Percentiles rank a stretch among this genome's conserved stretches.
phyloP scores from a whole-genome alignment of 2,329 filamentous ascomycete species.

The Diaporthe australafricana region DNA sequence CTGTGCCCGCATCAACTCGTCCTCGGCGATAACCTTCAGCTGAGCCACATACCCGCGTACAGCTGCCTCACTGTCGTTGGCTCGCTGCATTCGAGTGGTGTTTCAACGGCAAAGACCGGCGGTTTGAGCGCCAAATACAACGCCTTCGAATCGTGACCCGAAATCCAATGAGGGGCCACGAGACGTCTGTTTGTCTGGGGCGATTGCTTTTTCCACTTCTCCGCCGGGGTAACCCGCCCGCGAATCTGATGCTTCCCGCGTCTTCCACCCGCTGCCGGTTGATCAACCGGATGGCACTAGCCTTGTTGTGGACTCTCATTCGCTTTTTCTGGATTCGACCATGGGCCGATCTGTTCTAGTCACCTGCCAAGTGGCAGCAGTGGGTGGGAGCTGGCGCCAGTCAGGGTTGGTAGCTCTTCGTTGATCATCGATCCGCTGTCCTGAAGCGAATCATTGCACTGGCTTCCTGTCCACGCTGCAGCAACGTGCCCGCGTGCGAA shows the following conservation, averaged over 20 bases:
- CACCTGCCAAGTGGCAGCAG: slow-evolving; percentile 32
- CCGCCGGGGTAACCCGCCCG: slow-evolving; percentile 24
- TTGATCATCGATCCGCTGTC: slow-evolving; percentile 28
- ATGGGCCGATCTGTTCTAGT: slow-evolving; percentile 31
- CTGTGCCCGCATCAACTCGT: slow-evolving; percentile 8
- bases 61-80: slow-evolving; percentile 15
- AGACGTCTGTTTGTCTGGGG: slow-evolving; percentile 1
- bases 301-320: slow-evolving; percentile 19
- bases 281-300: slow-evolving; percentile 22
- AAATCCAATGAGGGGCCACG: slow-evolving; percentile 1
- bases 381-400: slow-evolving; percentile 30
- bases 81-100: slow-evolving; percentile 11
- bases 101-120: slow-evolving; percentile 29
- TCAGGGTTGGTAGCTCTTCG: slow-evolving; percentile 24
- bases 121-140: slow-evolving; percentile 34
- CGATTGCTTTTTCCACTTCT: slow-evolving; percentile 8
- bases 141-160: background rate
- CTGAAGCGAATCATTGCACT: background rate
- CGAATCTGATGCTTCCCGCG: slow-evolving; percentile 17
- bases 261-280: slow-evolving; percentile 8
- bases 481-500: slow-evolving; percentile 2
- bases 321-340: slow-evolving; percentile 10
- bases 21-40: background rate
- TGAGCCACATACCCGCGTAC: slow-evolving; percentile 6
- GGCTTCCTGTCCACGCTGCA: background rate